Percentiles rank a stretch among this genome's conserved stretches.
Conservation (phyloP, 2,329 filamentous ascomycete genomes). For the Calonectria pseudoturangicola region DNA sequence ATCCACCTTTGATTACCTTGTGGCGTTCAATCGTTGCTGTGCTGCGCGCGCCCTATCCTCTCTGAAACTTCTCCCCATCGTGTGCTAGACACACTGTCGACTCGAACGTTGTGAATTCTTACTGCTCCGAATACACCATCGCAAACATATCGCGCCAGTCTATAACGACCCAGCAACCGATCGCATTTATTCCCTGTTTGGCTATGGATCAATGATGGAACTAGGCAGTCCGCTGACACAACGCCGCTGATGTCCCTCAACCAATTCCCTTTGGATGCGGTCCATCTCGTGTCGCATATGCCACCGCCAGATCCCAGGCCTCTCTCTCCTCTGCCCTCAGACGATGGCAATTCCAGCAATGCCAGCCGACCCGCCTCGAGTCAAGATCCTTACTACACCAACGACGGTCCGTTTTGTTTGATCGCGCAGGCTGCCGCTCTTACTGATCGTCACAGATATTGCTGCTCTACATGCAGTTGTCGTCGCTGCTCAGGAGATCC, state of each 20-base stretch:
- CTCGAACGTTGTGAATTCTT: neutral
- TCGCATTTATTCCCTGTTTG: constrained; percentile 42
- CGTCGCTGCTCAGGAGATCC: constrained; percentile 79
- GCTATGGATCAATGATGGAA: constrained; percentile 61
- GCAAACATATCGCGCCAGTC: constrained; percentile 9
- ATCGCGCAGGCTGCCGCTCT: constrained; percentile 4
- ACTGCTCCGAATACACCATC: constrained; percentile 30
- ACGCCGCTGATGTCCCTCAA: constrained; percentile 50
- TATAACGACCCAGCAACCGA: constrained; percentile 26
- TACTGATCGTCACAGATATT: constrained; percentile 77
- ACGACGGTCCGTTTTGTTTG: constrained; percentile 70
- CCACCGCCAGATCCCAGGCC: constrained; percentile 51
- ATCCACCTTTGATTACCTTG: constrained; percentile 41
- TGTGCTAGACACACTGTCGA: neutral
- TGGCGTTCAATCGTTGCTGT: constrained; percentile 31
- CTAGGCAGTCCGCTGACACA: constrained; percentile 55
- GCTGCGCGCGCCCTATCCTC: constrained; percentile 18
- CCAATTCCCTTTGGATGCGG: constrained; percentile 47
- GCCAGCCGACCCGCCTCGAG: constrained; percentile 54
- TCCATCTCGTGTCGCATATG: constrained; percentile 54
- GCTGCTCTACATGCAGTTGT: constrained; percentile 86
- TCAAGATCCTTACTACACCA: constrained; percentile 71
- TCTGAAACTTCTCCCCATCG: neutral
- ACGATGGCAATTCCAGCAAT: constrained; percentile 55
- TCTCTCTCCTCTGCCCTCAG: constrained; percentile 47